Evolutionary conservation across 306 rosid genomes (phyloP), one percentile per base, ranked within the genome.

Genomic region (Prunus padus): DNA sequence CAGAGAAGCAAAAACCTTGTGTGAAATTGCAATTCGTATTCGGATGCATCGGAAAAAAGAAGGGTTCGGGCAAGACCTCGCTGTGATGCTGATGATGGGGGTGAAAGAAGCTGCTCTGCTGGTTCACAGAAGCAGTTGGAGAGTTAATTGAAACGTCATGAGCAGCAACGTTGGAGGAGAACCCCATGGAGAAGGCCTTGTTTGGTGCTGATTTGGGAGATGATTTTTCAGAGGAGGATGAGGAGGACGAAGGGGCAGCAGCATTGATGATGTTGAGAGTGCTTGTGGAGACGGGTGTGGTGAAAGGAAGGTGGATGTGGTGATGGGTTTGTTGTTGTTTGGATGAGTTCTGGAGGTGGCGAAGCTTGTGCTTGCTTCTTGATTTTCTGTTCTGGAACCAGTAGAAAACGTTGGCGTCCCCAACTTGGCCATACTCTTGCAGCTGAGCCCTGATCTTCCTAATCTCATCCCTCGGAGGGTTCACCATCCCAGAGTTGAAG

Each of bases 381-480:
- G 98, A 95, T 80, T 95, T 95, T 11, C 98, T 75, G 87, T 95
- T 95, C 79, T 95, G 98, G 75, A 95, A 95, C 98, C 98, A 95
- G 70, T 95, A 95, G 79, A 95, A 92, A 22, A 95, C 98, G 65
- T 92, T 95, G 51, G 98, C 98, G 76, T 95, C 98, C 46, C 98
- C 98, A 1, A 95, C 98, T 81, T 92, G 98, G 0, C 98, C 98
- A 81, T 87, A 95, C 81, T 92, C 96, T 66, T 95, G 97, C 25
- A 95, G 79, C 77, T 92, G 97, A 47, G 93, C 90, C 69, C 97
- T 85, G 55, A 95, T 95, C 85, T 90, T 90, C 71, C 98, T 81
- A 42, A 95, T 95, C 81, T 95, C 98, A 15, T 95, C 97, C 51
- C 98, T 87, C 0, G 98, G 97, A 26, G 98, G 98, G 56, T 95